Percentiles rank a stretch among this genome's conserved stretches.
phyloP scores from a whole-genome alignment of 306 rosid genomes.

The Acmispon strigosus region DNA sequence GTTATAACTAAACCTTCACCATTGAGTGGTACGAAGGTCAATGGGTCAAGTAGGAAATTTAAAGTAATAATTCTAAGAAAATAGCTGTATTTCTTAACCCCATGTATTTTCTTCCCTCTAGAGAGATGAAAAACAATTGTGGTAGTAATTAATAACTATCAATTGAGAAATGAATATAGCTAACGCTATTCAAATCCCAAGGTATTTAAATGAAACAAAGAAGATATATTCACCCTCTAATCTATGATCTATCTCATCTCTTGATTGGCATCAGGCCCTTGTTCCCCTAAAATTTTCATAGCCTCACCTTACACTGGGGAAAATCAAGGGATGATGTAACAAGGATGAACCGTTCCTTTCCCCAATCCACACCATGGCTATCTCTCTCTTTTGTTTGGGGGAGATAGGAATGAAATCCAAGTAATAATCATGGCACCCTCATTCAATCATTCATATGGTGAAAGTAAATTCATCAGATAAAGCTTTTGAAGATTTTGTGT shows the following conservation, averaged over 20 bases:
- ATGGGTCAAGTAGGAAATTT: too few species aligned
- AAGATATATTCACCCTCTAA: slow-evolving; percentile 10
- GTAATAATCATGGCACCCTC: not conserved
- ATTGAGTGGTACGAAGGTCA: too few species aligned
- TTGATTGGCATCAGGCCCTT: not conserved
- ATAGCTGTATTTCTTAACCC: too few species aligned
- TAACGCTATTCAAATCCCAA: not conserved
- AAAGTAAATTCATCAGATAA: slow-evolving; percentile 26
- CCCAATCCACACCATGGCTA: not conserved
- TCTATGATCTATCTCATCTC: not conserved
- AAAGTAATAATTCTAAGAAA: too few species aligned
- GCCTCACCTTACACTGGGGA: not conserved
- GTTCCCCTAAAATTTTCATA: not conserved
- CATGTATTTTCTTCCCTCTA: too few species aligned
- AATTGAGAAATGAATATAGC: not conserved
- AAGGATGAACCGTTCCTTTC: not conserved
- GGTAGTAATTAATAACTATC: not conserved
- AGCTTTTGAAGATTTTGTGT: slow-evolving; percentile 21
- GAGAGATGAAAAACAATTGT: not conserved
- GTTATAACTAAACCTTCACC: too few species aligned
- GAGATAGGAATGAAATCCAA: not conserved
- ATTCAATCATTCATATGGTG: slow-evolving; percentile 9
- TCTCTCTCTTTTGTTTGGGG: not conserved
- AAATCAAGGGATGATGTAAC: not conserved
- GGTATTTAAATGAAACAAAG: not conserved